Conservation (phyloP, 2,329 filamentous ascomycete species). For the Fusarium tjaetaba region DNA sequence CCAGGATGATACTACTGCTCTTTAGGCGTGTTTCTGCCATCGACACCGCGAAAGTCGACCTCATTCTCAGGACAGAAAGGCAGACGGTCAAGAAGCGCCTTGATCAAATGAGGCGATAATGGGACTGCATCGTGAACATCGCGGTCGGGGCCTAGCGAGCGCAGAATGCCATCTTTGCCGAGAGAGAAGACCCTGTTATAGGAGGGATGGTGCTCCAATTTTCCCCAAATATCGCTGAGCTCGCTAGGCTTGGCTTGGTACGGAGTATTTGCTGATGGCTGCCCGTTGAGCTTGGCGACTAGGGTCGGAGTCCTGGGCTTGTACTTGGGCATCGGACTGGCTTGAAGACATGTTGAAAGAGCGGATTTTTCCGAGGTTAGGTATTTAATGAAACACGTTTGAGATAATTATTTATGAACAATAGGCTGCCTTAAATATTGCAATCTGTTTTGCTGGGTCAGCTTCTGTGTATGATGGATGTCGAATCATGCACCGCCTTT, state of each 20-base stretch:
- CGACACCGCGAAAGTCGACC: neutral
- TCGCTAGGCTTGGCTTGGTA: neutral
- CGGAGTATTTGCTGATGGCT: neutral
- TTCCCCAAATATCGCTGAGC: neutral
- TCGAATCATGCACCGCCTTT: neutral
- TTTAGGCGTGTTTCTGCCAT: neutral
- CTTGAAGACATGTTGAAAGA: neutral
- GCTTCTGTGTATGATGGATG: neutral
- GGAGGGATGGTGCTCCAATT: neutral
- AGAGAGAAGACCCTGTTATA: neutral
- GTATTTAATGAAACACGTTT: no score
- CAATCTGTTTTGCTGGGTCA: neutral
- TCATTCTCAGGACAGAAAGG: neutral
- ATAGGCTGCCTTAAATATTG: no score
- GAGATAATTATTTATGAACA: rapidly evolving
- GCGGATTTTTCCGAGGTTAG: neutral
- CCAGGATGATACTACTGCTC: neutral
- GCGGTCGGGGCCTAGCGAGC: neutral
- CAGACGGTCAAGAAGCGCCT: neutral
- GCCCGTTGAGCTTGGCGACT: neutral
- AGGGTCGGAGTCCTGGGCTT: neutral
- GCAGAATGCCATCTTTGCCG: neutral
- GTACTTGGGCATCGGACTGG: neutral
- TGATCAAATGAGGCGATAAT: neutral
- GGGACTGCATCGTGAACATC: neutral